Evolutionary conservation across 495 filamentous ascomycete genomes (phyloP).

Genomic region (Podospora anserina): DNA sequence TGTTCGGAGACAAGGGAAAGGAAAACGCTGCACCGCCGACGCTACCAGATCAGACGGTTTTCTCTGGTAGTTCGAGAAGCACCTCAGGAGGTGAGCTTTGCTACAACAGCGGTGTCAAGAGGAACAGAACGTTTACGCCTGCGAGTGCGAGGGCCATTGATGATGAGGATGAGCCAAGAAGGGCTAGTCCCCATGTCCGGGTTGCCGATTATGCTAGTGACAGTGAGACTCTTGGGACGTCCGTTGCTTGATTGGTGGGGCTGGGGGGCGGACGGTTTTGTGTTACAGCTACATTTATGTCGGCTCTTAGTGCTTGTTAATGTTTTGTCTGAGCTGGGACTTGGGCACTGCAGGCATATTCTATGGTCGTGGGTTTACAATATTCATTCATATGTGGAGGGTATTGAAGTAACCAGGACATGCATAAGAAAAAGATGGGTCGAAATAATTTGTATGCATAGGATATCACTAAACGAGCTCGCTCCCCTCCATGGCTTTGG

Average conservation of each 20-base stretch:
- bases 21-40: neutral
- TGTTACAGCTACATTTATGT: neutral
- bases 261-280: neutral
- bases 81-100: neutral
- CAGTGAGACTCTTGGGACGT: neutral
- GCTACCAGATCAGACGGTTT: neutral
- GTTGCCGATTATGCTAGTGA: conserved; percentile 13
- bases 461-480: neutral
- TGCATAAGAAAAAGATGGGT: neutral
- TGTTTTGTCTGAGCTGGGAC: neutral
- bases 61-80: neutral
- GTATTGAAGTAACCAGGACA: neutral
- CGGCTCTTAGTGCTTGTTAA: neutral
- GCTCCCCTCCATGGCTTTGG: neutral
- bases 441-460: neutral
- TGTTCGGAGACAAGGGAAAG: neutral
- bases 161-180: conserved; percentile 38
- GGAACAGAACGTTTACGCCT: conserved; percentile 45
- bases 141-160: conserved; percentile 41
- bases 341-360: neutral
- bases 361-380: neutral
- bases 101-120: conserved; percentile 30
- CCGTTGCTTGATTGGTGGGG: neutral
- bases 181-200: conserved; percentile 31
- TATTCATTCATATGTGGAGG: neutral